Base-by-base conservation (phyloP, 73 alveolate genomes). In the Uronychia setigera region DNA sequence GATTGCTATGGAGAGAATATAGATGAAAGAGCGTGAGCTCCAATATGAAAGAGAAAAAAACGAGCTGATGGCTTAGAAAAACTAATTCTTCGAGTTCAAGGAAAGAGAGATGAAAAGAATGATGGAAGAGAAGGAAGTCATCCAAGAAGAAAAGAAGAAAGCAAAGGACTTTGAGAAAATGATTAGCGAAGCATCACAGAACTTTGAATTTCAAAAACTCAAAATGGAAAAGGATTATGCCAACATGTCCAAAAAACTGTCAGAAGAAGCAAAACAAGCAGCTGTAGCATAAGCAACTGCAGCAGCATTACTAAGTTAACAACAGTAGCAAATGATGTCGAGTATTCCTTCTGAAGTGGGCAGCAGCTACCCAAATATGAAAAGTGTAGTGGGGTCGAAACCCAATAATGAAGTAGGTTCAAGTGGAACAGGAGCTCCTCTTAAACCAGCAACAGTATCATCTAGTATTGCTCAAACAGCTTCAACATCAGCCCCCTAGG, bases 41-140 rank as follows among this genome's bases (percentile, higher is more conserved):
- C 75, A 28, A 27, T 78, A 60, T 29, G 88, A 81, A 81, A 83
- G 32, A 59, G 33, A 31, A 29, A 30, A 58, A 27, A 82, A 26
- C 28, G 84, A 83, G 84, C 59, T 74, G 19, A 74, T 29, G 1
- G 90, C n/a, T n/a, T n/a, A 83, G 90, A 60, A 74, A 31, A 26
- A 29, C 46, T 34, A 76, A 82, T 29, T 60, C 26, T 76, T 31
- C n/a, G 74, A 59, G 34, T 0, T 5, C 14, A 32, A 58, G 75
- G 74, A 35, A 25, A 74, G 75, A 28, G 58, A 75, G 32, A 80
- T 60, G 74, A 83, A 83, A 58, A 29, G 60, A 74, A 34, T 59
- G 28, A 26, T 80, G 57, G 79, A 29, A 11, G 79, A 67, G 26
- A 26, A 29, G 35, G 79, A 67, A 11, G 25, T 11, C 5, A 11